phyloP scores from a whole-genome alignment of 306 rosid species.

The Adenanthera pavonina region DNA sequence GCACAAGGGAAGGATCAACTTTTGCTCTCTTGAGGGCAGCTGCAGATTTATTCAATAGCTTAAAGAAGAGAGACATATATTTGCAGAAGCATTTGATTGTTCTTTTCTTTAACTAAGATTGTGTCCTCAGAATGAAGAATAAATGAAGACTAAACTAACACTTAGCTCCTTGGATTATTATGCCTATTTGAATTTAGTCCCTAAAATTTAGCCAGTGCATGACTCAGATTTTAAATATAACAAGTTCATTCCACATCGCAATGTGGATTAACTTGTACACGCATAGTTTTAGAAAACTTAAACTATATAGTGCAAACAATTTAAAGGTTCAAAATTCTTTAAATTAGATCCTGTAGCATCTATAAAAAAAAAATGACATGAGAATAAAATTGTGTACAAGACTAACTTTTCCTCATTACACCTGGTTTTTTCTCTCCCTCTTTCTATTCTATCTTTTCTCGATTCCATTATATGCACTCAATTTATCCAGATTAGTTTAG shows the following conservation, averaged over 20 bases:
- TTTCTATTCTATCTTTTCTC: background rate
- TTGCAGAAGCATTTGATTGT: background rate
- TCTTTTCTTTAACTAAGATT: background rate
- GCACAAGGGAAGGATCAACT: slow-evolving; percentile 83
- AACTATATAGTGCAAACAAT: background rate
- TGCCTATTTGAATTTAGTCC: background rate
- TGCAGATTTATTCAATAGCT: slow-evolving; percentile 42
- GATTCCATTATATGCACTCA: background rate
- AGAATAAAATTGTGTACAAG: background rate
- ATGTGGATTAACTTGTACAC: too few relatives aligned
- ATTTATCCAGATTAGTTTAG: background rate
- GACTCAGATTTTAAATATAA: background rate
- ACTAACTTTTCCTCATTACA: background rate
- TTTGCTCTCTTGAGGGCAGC: slow-evolving; percentile 89
- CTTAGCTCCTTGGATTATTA: background rate
- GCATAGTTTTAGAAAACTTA: background rate
- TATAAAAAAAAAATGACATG: background rate
- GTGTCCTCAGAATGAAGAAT: background rate
- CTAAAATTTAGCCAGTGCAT: background rate
- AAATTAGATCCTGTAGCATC: background rate
- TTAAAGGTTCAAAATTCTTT: background rate
- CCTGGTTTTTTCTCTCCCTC: background rate
- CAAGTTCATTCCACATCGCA: background rate
- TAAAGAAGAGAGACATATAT: background rate
- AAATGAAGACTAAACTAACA: slow-evolving; percentile 16